A percentile compares a stretch with the other conserved stretches of the same genome.
phyloP scores from a whole-genome alignment of 768 basidiomycete genomes.

The Guyanaporus albipodus region DNA sequence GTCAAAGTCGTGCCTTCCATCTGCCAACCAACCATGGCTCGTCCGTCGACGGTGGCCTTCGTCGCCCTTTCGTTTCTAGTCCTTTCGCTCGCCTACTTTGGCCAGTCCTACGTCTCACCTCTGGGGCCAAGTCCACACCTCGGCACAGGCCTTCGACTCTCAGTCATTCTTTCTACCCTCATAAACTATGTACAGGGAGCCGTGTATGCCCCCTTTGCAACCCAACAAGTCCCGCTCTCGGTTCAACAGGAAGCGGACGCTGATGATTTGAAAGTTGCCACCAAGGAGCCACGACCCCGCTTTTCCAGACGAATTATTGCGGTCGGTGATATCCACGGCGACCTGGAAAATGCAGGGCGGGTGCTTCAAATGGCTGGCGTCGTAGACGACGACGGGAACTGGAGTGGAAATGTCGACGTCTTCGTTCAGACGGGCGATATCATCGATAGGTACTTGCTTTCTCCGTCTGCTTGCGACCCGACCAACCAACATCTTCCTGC shows the following conservation, averaged over 20 bases:
- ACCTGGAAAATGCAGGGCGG: constrained; percentile 70
- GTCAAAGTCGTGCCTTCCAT: background rate
- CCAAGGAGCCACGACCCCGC: constrained; percentile 27
- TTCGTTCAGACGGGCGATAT: constrained; percentile 97
- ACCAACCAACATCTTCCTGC: constrained; percentile 14
- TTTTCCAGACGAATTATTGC: constrained; percentile 64
- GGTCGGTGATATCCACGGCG: constrained; percentile 91
- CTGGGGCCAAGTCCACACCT: constrained; percentile 33
- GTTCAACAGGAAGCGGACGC: constrained; percentile 2
- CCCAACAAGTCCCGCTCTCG: constrained; percentile 11
- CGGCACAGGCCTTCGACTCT: constrained; percentile 18
- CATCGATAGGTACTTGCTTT: constrained; percentile 68
- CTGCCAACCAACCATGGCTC: constrained; percentile 24
- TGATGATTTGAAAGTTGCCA: constrained; percentile 8
- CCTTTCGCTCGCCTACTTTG: constrained; percentile 29
- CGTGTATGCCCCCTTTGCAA: constrained; percentile 19
- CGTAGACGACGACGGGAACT: constrained; percentile 65
- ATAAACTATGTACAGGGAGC: constrained; percentile 24
- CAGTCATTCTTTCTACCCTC: constrained; percentile 25
- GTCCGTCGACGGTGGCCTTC: constrained; percentile 15
- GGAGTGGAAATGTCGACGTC: constrained; percentile 79
- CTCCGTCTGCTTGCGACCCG: background rate
- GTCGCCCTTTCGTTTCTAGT: constrained; percentile 24
- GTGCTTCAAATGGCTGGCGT: constrained; percentile 82
- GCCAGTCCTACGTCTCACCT: constrained; percentile 29